Percentiles rank a stretch among this genome's conserved stretches.
These are phyloP conservation scores for Fusarium acutatum DNA, from an alignment of 2,329 filamentous ascomycete species.

Conservation along the genomic window DNA sequence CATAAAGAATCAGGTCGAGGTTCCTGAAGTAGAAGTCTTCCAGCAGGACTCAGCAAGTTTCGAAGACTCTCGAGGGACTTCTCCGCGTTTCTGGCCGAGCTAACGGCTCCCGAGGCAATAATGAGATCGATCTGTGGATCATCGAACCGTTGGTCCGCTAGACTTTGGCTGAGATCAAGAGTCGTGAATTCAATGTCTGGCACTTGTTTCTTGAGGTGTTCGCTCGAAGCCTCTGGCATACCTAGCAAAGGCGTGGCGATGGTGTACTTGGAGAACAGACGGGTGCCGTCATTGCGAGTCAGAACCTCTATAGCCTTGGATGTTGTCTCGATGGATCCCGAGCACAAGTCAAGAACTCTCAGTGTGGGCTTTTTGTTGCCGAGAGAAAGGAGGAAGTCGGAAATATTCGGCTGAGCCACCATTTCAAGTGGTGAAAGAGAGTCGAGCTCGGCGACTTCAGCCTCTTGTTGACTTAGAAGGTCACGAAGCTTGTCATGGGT, in stretches of 20 bases:
- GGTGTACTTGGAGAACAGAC: not conserved
- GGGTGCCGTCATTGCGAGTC: not conserved
- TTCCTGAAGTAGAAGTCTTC: not conserved
- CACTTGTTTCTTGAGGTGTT: not conserved
- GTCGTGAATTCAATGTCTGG: not conserved
- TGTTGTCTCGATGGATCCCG: not conserved
- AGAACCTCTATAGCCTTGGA: not conserved
- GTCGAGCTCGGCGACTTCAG: not conserved
- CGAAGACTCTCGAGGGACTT: not conserved
- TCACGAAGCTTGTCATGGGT: not conserved
- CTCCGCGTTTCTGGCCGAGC: not conserved
- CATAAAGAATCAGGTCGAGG: not conserved
- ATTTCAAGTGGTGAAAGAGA: not conserved
- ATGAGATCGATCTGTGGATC: not conserved
- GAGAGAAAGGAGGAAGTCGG: not conserved
- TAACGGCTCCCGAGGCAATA: not conserved
- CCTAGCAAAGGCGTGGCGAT: not conserved
- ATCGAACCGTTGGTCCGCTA: not conserved
- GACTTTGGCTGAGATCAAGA: not conserved
- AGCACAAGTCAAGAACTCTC: not conserved
- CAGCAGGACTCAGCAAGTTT: not conserved
- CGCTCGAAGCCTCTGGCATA: not conserved
- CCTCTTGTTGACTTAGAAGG: not conserved
- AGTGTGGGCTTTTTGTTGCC: not conserved
- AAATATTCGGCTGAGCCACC: not conserved